These are phyloP conservation scores for Colletotrichum horii DNA, from an alignment of 2,329 filamentous ascomycete species.

Conservation along the genomic window DNA sequence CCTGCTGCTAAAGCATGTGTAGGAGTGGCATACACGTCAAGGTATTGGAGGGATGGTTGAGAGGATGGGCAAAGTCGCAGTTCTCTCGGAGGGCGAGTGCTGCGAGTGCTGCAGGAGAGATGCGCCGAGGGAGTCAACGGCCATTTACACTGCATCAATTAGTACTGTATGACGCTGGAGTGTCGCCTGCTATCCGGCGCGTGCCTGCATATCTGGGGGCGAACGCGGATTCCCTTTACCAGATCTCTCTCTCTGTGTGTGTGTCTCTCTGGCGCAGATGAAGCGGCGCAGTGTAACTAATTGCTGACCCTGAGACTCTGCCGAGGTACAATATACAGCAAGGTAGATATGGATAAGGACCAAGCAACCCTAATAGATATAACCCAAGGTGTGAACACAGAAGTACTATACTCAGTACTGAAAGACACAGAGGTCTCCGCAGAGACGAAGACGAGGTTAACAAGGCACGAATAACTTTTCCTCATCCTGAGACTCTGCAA, in stretches of 20 bases:
- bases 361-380: too few species aligned
- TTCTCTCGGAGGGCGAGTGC: slow-evolving; percentile 1
- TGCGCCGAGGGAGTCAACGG: neutral
- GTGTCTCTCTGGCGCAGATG: neutral
- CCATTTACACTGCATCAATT: neutral
- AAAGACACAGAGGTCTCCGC: too few species aligned
- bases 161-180: neutral
- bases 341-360: too few species aligned
- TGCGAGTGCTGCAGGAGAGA: neutral
- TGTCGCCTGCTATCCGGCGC: neutral
- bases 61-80: neutral
- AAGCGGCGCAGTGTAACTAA: neutral
- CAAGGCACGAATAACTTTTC: too few species aligned
- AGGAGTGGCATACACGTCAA: neutral
- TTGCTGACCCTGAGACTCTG: neutral
- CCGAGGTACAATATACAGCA: too few species aligned
- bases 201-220: neutral
- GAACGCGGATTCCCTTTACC: neutral
- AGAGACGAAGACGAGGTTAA: too few species aligned
- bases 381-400: too few species aligned
- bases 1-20: neutral
- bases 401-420: too few species aligned
- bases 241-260: too few species aligned
- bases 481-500: neutral
- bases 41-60: neutral